Evolutionary conservation across 2,329 filamentous ascomycete species (phyloP).

Genomic region (Penicillium freii): DNA sequence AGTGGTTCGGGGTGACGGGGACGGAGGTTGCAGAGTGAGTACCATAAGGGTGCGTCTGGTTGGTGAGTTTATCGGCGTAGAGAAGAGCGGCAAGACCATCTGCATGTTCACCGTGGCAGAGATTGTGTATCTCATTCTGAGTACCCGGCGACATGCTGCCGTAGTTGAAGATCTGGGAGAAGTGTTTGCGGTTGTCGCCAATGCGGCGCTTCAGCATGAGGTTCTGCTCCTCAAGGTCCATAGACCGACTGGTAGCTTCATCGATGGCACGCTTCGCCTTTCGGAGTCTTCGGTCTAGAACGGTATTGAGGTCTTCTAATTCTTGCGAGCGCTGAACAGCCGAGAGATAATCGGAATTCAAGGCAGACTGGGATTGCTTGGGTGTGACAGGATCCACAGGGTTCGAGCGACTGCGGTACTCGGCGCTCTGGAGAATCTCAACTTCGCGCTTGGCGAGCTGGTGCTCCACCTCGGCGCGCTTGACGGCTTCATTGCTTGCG

Average conservation of each 20-base stretch:
- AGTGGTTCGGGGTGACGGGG: constrained; percentile 68
- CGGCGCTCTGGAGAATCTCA: constrained; percentile 73
- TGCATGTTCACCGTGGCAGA: constrained; percentile 33
- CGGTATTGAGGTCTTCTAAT: constrained; percentile 64
- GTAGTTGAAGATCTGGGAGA: constrained; percentile 74
- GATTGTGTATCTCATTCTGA: constrained; percentile 48
- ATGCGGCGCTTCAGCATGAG: constrained; percentile 77
- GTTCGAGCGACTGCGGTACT: constrained; percentile 64
- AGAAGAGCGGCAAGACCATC: constrained; percentile 39
- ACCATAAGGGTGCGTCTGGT: constrained; percentile 30
- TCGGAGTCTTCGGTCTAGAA: constrained; percentile 63
- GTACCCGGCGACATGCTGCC: constrained; percentile 65
- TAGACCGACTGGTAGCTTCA: constrained; percentile 71
- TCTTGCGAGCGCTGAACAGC: constrained; percentile 61
- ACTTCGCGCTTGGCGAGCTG: constrained; percentile 88
- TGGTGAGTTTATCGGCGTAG: constrained; percentile 41
- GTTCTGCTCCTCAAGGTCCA: constrained; percentile 70
- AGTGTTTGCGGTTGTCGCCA: constrained; percentile 82
- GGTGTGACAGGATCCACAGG: constrained; percentile 46
- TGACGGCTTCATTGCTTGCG: constrained; percentile 79
- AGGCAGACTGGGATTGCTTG: constrained; percentile 41
- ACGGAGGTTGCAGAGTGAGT: constrained; percentile 60
- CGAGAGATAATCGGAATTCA: constrained; percentile 57
- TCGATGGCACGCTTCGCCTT: constrained; percentile 76
- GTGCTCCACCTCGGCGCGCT: constrained; percentile 85